Conservation (phyloP, 2,329 filamentous ascomycete species). For the Metarhizium brunneum region DNA sequence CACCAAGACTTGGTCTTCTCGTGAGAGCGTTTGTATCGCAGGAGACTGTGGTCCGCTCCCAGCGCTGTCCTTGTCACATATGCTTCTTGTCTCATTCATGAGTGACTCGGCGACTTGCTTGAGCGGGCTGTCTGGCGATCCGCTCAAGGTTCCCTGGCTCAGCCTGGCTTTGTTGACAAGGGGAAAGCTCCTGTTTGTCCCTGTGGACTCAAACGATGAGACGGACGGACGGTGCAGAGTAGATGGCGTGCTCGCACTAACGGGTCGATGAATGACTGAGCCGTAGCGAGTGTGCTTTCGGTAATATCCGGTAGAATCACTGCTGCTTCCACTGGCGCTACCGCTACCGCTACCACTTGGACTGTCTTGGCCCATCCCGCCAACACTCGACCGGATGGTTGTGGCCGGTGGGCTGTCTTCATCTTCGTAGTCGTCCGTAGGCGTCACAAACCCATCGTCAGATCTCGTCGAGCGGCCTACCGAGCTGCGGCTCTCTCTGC, state of each 20-base stretch:
- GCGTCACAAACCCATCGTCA: constrained; percentile 13
- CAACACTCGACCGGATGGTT: constrained; percentile 16
- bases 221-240: constrained; percentile 44
- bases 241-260: constrained; percentile 28
- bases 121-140: constrained; percentile 40
- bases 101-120: constrained; percentile 38
- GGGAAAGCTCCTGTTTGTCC: constrained; percentile 54
- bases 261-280: constrained; percentile 33
- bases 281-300: constrained; percentile 16
- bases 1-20: constrained; percentile 51
- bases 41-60: constrained; percentile 22
- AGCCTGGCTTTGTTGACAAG: constrained; percentile 43
- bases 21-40: constrained; percentile 37
- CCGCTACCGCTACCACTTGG: background rate
- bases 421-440: constrained; percentile 11
- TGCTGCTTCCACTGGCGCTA: constrained; percentile 9
- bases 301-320: constrained; percentile 13
- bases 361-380: constrained; percentile 3
- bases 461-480: constrained; percentile 9
- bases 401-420: constrained; percentile 5
- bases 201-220: constrained; percentile 47
- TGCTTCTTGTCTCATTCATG: constrained; percentile 37
- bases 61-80: constrained; percentile 25
- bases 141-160: constrained; percentile 37
- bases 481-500: constrained; percentile 30